Evolutionary conservation across 2,329 filamentous ascomycete genomes (phyloP).

Genomic region (Alternaria arbusti): DNA sequence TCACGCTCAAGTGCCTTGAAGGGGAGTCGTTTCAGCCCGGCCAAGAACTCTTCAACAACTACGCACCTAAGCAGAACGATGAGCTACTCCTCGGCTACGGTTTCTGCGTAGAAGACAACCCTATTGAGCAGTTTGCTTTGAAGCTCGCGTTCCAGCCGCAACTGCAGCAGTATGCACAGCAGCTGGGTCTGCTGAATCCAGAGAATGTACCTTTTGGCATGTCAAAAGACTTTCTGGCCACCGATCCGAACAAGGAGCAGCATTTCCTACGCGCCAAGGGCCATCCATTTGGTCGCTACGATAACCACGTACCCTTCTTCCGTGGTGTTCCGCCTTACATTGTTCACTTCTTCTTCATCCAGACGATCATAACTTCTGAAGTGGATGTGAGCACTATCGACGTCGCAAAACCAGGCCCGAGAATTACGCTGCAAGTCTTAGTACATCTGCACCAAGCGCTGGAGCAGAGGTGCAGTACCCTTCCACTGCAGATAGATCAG

Average conservation of each 20-base stretch:
- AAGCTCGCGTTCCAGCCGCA: conserved; percentile 51
- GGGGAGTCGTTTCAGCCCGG: conserved; percentile 43
- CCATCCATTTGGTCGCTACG: conserved; percentile 45
- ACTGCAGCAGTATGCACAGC: conserved; percentile 26
- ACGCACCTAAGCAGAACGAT: conserved; percentile 60
- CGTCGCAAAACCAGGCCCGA: conserved; percentile 17
- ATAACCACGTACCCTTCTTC: conserved; percentile 35
- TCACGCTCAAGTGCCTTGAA: conserved; percentile 49
- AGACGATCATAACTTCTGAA: conserved; percentile 29
- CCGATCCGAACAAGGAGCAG: conserved; percentile 36
- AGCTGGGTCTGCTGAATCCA: conserved; percentile 20
- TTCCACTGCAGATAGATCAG: conserved; percentile 15
- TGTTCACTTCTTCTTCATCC: conserved; percentile 41
- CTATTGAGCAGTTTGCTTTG: conserved; percentile 54
- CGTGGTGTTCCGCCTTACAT: conserved; percentile 44
- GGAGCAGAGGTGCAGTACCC: conserved; percentile 23
- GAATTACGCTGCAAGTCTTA: conserved; percentile 32
- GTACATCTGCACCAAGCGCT: conserved; percentile 33
- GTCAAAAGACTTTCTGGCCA: conserved; percentile 24
- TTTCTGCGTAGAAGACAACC: conserved; percentile 57
- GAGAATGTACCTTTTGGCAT: conserved; percentile 37
- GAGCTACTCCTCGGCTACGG: conserved; percentile 61
- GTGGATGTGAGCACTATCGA: conserved; percentile 19
- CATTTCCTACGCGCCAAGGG: conserved; percentile 41
- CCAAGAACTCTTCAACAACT: conserved; percentile 60